Conservation (phyloP, 352 stramenopile species). For the Globisporangium yorkense region DNA sequence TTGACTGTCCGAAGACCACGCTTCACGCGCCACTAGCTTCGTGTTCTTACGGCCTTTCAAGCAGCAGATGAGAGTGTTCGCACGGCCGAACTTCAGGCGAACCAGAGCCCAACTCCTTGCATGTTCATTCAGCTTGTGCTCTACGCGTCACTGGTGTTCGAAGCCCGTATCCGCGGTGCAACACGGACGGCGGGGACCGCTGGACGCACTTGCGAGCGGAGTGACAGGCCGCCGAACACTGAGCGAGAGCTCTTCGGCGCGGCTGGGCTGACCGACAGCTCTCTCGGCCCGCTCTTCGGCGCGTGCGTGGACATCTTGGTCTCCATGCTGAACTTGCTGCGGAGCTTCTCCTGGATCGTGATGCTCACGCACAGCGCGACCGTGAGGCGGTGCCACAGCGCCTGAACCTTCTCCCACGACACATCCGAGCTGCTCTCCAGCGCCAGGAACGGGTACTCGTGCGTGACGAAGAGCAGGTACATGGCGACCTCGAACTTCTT, state of each 20-base stretch:
- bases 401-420: constrained; percentile 34
- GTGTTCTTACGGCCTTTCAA: too few relatives aligned
- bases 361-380: constrained; percentile 25
- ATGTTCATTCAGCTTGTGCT: too few relatives aligned
- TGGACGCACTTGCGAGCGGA: background rate
- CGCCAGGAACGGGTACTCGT: constrained; percentile 38
- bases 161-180: background rate
- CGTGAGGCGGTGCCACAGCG: constrained; percentile 33
- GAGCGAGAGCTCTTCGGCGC: background rate
- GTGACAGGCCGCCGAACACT: background rate
- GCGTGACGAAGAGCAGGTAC: constrained; percentile 25
- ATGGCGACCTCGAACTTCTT: constrained; percentile 19
- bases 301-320: background rate
- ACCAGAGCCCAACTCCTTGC: too few relatives aligned
- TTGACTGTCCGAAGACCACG: too few relatives aligned
- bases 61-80: too few relatives aligned
- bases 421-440: constrained; percentile 15
- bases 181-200: background rate
- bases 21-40: too few relatives aligned
- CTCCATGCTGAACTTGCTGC: background rate
- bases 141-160: too few relatives aligned
- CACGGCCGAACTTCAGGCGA: too few relatives aligned
- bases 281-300: background rate
- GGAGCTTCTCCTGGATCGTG: constrained; percentile 8
- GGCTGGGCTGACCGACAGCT: background rate